Base-by-base conservation (phyloP, 148 eudicot genomes). In the Hydrangea macrophylla region DNA sequence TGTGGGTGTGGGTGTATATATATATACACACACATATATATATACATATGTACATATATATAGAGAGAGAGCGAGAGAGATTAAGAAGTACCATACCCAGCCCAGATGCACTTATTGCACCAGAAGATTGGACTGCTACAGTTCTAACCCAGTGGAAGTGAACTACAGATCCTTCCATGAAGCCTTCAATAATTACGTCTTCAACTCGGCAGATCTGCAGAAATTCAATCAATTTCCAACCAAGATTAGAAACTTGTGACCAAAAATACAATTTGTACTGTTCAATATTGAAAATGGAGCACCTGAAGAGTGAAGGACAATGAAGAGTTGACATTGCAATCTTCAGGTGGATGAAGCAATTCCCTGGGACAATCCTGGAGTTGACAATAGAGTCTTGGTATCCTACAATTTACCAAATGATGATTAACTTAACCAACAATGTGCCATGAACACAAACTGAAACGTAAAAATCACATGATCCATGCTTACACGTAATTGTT, bases 311-410 rank as follows among this genome's bases (percentile, higher is more conserved):
- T 92, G 80, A 92, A 87, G 70, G 96, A 76, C 69, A 92, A 73
- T 70, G 97, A 85, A 58, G 92, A 83, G 80, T 92, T 92, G 77
- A 92, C 79, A 36, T 84, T 89, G 81, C 97, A 92, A 81, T 92
- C 96, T 76, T 92, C 97, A 69, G 96, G 96, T 33, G 97, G 97
- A 82, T 89, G 90, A 74, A 92, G 80, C 62, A 92, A 78, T 78
- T 92, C 97, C 39, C 35, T 70, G 54, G 97, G 97, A 78, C 97
- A 92, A 62, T 78, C 84, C 74, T 73, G 79, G 58, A 62, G 80
- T 48, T 84, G 87, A 75, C 97, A 92, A 66, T 89, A 86, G 55
- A 84, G 94, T 58, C 70, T 82, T 18, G 92, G 88, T 33, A 79
- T 68, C 81, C 96, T 92, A 79, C 70, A 64, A 75, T 15, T 67